A percentile compares a stretch with the other conserved stretches of the same genome.
Evolutionary conservation across 2,329 filamentous ascomycete species (phyloP).

Genomic region (Rachicladosporium sp.): DNA sequence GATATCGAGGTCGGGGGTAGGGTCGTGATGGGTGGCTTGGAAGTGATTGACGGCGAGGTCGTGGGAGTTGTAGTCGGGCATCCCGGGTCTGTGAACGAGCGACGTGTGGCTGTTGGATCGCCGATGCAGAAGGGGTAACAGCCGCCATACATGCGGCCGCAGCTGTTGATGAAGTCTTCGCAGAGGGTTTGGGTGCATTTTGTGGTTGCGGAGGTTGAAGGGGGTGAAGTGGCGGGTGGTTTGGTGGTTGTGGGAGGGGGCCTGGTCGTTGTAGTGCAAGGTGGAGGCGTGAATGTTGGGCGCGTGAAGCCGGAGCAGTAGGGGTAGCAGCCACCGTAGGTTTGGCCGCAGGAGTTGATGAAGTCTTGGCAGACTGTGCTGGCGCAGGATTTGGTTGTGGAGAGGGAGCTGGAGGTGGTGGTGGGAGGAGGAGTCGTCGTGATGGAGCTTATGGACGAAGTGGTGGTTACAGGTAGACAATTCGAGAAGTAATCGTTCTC

Average conservation of each 20-base stretch:
- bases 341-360: slow-evolving; percentile 14
- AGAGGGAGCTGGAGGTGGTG: background rate
- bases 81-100: slow-evolving; percentile 9
- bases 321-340: slow-evolving; percentile 15
- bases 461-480: too few relatives aligned
- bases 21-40: background rate
- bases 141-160: slow-evolving; percentile 12
- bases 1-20: background rate
- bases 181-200: slow-evolving; percentile 10
- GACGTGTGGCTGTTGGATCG: too few relatives aligned
- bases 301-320: slow-evolving; percentile 10
- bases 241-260: background rate
- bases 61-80: slow-evolving; percentile 6
- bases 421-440: background rate
- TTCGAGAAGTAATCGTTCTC: too few relatives aligned
- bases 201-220: too few relatives aligned
- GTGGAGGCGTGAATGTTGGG: slow-evolving; percentile 12
- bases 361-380: slow-evolving; percentile 14
- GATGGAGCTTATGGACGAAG: too few relatives aligned
- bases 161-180: slow-evolving; percentile 16
- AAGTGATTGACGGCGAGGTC: too few relatives aligned
- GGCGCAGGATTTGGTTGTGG: slow-evolving; percentile 3
- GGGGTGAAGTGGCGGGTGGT: too few relatives aligned
- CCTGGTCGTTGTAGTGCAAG: slow-evolving; percentile 7
- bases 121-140: slow-evolving; percentile 14